Base-by-base conservation (phyloP, 2,329 filamentous ascomycete species). In the Rutstroemia sydowiana region DNA sequence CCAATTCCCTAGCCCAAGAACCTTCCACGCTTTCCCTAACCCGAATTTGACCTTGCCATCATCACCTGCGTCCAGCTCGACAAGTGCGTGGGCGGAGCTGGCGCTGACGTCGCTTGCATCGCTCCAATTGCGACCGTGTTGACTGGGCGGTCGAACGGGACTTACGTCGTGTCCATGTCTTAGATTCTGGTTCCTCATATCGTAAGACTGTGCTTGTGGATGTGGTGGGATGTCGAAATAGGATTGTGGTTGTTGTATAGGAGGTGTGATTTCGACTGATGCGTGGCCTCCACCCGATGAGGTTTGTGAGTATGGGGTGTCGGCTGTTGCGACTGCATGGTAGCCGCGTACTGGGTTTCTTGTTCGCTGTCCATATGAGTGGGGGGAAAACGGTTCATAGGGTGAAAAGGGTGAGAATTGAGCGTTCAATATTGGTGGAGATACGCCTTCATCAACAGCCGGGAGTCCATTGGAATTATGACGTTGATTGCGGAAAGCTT, bases 401-500 rank as follows among this genome's bases (percentile, higher is more conserved):
- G 36, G 43, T 28, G 49, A 52, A 32, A 40, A 45, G 14, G 48
- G 44, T 18, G 30, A 39, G 31, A 45, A 21, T n/a, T 26, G 40
- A 14, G 28, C 31, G 31, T 18, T 40, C 3, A 51, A 55, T 6
- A 26, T 18, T 5, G 59, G 61, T n/a, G 61, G 59, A 13, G 56
- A 57, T 34, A 56, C 50, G 34, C 51, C 55, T 16, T 60, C 59
- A 8, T 20, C 20, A 10, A 16, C 37, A 13, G 16, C 37, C 7
- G 55, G 8, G 21, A 41, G 48, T 18, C 42, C 42, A 16, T 51
- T 48, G 20, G 54, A 52, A 40, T 47, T 57, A 21, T 56, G 47
- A 31, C 34, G 40, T 11, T n/a, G n/a, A n/a, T n/a, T n/a, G n/a
- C n/a, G n/a, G n/a, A n/a, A n/a, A 18, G 34, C 34, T 18, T 37